Conservation (phyloP, 208 protist genomes). For the Acanthamoeba sp. region DNA sequence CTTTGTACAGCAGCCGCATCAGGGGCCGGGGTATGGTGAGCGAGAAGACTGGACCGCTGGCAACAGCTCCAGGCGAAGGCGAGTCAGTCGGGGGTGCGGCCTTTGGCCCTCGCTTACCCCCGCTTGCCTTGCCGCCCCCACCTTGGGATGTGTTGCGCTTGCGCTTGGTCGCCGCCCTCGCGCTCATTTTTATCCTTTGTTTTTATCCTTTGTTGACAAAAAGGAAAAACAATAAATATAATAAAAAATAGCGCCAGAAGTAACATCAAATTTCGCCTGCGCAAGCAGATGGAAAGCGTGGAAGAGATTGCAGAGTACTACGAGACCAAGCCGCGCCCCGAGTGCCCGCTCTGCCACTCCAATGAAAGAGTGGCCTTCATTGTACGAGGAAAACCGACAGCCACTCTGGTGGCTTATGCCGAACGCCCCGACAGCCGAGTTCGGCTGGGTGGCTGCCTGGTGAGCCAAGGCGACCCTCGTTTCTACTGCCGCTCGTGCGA, state of each 20-base stretch:
- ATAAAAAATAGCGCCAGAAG: background rate
- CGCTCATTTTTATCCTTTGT: too few species aligned
- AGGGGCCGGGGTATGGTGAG: slow-evolving; percentile 40
- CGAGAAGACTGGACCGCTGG: background rate
- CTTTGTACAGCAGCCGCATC: slow-evolving; percentile 20
- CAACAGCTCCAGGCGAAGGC: background rate
- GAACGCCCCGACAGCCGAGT: background rate
- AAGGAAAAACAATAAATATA: background rate
- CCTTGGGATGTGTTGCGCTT: background rate
- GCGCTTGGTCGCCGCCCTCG: background rate
- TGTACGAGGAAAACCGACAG: background rate
- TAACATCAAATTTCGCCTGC: too few species aligned
- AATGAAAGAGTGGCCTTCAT: background rate
- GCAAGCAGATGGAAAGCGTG: too few species aligned
- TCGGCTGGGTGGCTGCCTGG: background rate
- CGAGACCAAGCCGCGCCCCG: background rate
- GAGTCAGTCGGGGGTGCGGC: background rate
- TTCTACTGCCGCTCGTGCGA: background rate
- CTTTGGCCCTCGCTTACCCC: background rate
- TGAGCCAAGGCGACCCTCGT: background rate
- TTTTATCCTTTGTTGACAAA: background rate
- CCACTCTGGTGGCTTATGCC: background rate
- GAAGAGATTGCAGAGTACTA: background rate
- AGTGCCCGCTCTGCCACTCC: background rate
- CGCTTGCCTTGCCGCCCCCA: too few species aligned